Percentiles rank a stretch among this genome's conserved stretches.
Conservation (phyloP, 164 flowering plant genomes). For the Vitis riparia region DNA sequence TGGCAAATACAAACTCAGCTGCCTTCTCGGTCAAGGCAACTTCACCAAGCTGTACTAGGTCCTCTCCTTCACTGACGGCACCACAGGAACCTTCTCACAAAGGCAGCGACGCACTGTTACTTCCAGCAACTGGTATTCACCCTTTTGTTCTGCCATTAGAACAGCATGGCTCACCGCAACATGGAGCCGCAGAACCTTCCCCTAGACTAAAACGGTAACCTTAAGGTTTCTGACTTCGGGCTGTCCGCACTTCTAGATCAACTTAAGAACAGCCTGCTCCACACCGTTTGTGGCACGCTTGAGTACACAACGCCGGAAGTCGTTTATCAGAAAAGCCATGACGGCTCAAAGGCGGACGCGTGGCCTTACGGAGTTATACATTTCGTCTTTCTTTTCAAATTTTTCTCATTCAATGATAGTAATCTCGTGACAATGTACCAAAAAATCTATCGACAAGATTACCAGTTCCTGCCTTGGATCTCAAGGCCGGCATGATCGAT, state of each 20-base stretch:
- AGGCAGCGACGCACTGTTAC: constrained; percentile 44
- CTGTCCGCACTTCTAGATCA: constrained; percentile 60
- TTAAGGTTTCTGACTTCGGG: constrained; percentile 78
- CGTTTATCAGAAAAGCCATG: constrained; percentile 40
- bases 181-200: constrained; percentile 76
- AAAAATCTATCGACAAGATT: constrained; percentile 46
- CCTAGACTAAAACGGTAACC: constrained; percentile 47
- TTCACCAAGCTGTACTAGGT: constrained; percentile 74
- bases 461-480: constrained; percentile 48
- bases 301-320: constrained; percentile 79
- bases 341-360: constrained; percentile 67
- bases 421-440: constrained; percentile 56
- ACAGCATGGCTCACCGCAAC: constrained; percentile 75
- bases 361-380: constrained; percentile 84
- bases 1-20: constrained; percentile 52
- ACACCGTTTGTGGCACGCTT: constrained; percentile 81
- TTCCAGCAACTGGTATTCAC: constrained; percentile 70
- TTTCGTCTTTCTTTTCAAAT: constrained; percentile 51
- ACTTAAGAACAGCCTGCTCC: constrained; percentile 37
- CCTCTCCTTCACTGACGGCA: constrained; percentile 27
- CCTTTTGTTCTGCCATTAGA: constrained; percentile 59
- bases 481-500: constrained; percentile 35
- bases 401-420: constrained; percentile 59
- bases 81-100: constrained; percentile 46
- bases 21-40: constrained; percentile 63